These are phyloP conservation scores for Magnusiomyces magnusii DNA, from an alignment of 1,139 yeast species.

Conservation along the genomic window DNA sequence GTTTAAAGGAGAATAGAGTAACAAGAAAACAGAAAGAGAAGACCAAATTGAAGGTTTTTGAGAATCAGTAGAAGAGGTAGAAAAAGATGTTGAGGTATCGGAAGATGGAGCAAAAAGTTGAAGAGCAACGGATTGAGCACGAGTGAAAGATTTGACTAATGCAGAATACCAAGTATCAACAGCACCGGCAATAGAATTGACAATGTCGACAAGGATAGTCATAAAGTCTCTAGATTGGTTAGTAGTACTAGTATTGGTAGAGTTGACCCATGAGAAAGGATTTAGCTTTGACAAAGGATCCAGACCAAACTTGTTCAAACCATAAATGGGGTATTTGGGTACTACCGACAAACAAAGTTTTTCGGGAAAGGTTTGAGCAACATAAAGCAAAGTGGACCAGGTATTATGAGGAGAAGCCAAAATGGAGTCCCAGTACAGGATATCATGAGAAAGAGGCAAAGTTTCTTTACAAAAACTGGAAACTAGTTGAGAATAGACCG, in stretches of 20 bases:
- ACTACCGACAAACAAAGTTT: background rate
- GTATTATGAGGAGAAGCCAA: slow-evolving; percentile 11
- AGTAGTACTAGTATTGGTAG: background rate
- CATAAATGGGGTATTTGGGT: background rate
- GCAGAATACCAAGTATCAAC: slow-evolving; percentile 15
- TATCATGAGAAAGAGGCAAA: slow-evolving; percentile 29
- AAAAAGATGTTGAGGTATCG: background rate
- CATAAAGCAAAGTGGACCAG: slow-evolving; percentile 5
- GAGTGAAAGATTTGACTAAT: slow-evolving; percentile 26
- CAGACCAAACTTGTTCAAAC: background rate
- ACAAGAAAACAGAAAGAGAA: slow-evolving; percentile 8
- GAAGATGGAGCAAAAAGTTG: background rate
- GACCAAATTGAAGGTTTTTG: slow-evolving; percentile 4
- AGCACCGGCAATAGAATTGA: background rate
- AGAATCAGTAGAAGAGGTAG: background rate
- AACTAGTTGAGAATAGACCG: slow-evolving; percentile 23
- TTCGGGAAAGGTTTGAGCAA: slow-evolving; percentile 7
- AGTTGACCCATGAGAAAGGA: background rate
- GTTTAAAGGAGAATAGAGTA: slow-evolving; percentile 12
- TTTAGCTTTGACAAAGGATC: background rate
- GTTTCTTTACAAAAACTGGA: slow-evolving; percentile 27
- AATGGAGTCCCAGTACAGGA: slow-evolving; percentile 32
- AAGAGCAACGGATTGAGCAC: slow-evolving; percentile 15
- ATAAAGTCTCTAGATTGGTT: background rate
- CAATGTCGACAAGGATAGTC: background rate